Base-by-base conservation (phyloP, 805 yeast species). In the Saturnispora zaruensis region DNA sequence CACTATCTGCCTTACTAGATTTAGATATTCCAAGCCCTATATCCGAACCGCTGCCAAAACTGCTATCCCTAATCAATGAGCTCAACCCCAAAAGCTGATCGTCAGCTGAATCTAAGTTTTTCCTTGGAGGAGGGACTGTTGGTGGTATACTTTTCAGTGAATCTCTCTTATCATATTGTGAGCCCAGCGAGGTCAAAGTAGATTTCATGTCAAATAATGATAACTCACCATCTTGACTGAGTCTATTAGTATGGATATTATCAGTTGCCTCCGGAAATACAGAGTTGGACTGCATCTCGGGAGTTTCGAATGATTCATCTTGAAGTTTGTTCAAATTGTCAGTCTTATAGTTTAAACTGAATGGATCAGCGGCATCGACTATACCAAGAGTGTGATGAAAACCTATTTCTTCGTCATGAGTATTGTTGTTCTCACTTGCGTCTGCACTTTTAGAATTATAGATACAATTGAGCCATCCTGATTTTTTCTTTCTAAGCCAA, bases 41-140 rank as follows among this genome's bases (percentile, higher is more conserved):
- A 9, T 36, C 21, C 23, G 20, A 9, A 18, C 21, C 18, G 13
- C 40, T 18, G 13, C 40, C 44, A 40, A 37, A 20, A 6, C 36
- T 21, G 21, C 21, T 34, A 34, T 37, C 46, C 9, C 42, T 23
- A 21, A 48, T 41, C 26, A 48, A 34, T 23, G 50, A 34, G 2
- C 50, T 23, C 6, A 48, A 21, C 9, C 50, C 46, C 18, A 48
- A 9, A 14, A 48, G 25, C 43, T 48, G 50, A 23, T 42, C 46
- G 21, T 48, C 34, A 26, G 11, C 45, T 9, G 33, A 47, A 33
- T 44, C 44, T 26, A 24, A 7, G 16, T 24, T 48, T 28, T 52
- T 51, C 36, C 55, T 44, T 20, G 64, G 64, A 32, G 57, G 52
- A 16, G 63, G 63, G n/a, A 40, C 4, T 20, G 30, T 16, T 40